These are phyloP conservation scores for Canna indica DNA, from an alignment of 176 grass and related monocot species.

Conservation along the genomic window DNA sequence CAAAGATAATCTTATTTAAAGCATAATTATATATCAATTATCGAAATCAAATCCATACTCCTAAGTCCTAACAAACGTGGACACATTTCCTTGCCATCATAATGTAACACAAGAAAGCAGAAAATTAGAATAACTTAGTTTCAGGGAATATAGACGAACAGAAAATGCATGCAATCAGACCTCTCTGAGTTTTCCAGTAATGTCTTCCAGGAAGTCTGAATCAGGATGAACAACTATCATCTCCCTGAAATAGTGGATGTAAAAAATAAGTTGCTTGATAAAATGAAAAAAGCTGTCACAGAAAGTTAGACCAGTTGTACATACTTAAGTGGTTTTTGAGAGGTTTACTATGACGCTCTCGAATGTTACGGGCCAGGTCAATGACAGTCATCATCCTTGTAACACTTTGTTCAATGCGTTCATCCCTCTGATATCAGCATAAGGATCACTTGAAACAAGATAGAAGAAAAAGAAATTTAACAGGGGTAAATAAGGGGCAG, in stretches of 20 bases:
- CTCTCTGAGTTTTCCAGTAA: conserved; percentile 88
- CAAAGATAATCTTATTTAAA: background rate
- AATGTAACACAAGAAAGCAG: background rate
- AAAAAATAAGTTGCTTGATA: conserved; percentile 3
- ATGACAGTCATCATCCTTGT: conserved; percentile 97
- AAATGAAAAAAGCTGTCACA: background rate
- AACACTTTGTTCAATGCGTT: conserved; percentile 95
- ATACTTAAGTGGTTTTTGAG: conserved; percentile 97
- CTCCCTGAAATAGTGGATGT: conserved; percentile 50
- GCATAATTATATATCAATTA: background rate
- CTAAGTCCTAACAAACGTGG: background rate
- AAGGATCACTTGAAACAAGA: conserved; percentile 5
- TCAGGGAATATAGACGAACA: background rate
- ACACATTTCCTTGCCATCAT: background rate
- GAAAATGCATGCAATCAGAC: conserved; percentile 28
- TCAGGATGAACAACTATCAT: conserved; percentile 96
- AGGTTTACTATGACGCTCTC: conserved; percentile 86
- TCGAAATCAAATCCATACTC: background rate
- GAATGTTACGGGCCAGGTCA: conserved; percentile 90
- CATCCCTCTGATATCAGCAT: conserved; percentile 67
- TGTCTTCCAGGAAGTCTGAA: conserved; percentile 86
- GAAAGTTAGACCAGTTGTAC: background rate
- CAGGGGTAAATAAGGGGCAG: background rate
- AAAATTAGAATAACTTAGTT: background rate
- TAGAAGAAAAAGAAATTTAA: conserved; percentile 14